A percentile compares a stretch with the other conserved stretches of the same genome.
Evolutionary conservation across 768 basidiomycete species (phyloP).

Genomic region (Rhodosporidiobolus sp.): DNA sequence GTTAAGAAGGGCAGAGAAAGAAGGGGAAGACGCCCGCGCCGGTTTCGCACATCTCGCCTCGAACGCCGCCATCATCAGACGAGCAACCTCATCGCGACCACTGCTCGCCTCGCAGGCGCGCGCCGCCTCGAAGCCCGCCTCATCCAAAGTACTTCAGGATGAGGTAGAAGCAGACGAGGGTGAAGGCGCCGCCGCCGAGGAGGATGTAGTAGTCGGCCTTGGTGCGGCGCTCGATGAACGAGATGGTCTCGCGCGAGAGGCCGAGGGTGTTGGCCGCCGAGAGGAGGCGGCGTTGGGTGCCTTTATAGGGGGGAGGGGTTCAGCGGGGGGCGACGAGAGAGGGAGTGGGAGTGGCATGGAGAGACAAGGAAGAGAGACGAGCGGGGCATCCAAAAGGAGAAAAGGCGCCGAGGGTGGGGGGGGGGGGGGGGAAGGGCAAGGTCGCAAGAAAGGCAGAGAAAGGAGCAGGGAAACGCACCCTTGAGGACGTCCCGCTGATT

Average conservation of each 20-base stretch:
- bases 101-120: no score
- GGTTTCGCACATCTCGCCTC: no score
- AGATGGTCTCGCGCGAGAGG: conserved; percentile 86
- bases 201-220: conserved; percentile 96
- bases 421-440: not conserved
- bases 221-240: conserved; percentile 94
- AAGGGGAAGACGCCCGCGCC: no score
- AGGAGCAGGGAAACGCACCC: conserved; percentile 47
- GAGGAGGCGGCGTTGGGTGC: conserved; percentile 79
- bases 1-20: no score
- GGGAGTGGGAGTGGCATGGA: not conserved
- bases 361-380: not conserved
- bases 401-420: not conserved
- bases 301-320: not conserved
- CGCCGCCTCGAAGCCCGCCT: no score
- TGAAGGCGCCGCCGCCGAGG: conserved; percentile 74
- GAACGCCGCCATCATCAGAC: no score
- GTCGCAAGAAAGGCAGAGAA: not conserved
- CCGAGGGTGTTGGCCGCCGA: conserved; percentile 93
- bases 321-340: not conserved
- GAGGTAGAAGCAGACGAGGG: conserved; percentile 87
- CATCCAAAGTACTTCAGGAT: conserved; percentile 86
- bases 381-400: no score
- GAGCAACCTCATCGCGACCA: no score
- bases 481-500: conserved; percentile 92